A percentile compares a stretch with the other conserved stretches of the same genome.
phyloP scores from a whole-genome alignment of 495 filamentous ascomycete species.

The Xylaria telfairii region DNA sequence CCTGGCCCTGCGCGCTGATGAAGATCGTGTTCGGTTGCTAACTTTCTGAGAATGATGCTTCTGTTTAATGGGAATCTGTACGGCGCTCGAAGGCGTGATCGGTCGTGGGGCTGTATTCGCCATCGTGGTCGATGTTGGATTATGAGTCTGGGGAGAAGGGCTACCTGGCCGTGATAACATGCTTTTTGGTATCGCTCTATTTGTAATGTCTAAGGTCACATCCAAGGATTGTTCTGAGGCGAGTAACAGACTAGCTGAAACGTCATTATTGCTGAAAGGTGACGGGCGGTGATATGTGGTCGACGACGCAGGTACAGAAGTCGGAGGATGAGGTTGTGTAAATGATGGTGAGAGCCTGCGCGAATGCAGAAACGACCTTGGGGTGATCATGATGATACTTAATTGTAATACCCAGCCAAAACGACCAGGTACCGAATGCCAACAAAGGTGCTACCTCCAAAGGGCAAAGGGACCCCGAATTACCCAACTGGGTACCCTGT shows the following conservation, averaged over 20 bases:
- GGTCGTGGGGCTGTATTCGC: conserved; percentile 40
- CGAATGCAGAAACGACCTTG: conserved; percentile 18
- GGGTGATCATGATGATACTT: conserved; percentile 22
- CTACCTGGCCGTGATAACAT: conserved; percentile 32
- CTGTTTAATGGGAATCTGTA: conserved; percentile 51
- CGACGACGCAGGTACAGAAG: conserved; percentile 9
- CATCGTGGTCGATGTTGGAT: conserved; percentile 35
- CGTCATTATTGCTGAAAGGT: conserved; percentile 40
- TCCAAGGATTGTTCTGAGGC: conserved; percentile 12
- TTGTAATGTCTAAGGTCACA: conserved; percentile 21
- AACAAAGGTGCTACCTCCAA: too few species aligned
- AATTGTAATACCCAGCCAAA: conserved; percentile 9
- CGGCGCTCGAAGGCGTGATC: conserved; percentile 49
- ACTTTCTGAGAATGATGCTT: conserved; percentile 41
- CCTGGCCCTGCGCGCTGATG: conserved; percentile 35
- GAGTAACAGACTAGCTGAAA: background rate
- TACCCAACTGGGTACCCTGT: conserved; percentile 10
- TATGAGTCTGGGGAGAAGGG: conserved; percentile 35
- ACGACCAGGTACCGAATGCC: background rate
- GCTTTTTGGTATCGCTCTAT: conserved; percentile 28
- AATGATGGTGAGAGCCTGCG: conserved; percentile 11
- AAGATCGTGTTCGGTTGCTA: conserved; percentile 32
- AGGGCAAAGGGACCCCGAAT: conserved; percentile 18
- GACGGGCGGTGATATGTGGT: background rate
- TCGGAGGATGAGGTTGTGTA: conserved; percentile 3